Percentiles rank a stretch among this genome's conserved stretches.
phyloP scores from a whole-genome alignment of 176 grass and related monocot genomes.

The Thinopyrum elongatum region DNA sequence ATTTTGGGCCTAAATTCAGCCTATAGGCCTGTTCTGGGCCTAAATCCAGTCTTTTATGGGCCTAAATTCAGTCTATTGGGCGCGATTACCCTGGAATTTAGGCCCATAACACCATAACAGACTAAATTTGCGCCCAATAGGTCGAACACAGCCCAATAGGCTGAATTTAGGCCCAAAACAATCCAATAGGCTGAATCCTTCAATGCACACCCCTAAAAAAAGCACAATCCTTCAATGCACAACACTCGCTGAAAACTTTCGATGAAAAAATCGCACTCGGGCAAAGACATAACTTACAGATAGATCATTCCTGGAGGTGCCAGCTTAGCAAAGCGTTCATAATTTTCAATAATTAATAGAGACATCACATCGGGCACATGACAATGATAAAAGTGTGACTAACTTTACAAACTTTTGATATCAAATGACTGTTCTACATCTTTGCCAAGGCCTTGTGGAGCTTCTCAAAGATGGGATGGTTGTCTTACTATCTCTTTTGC shows the following conservation, averaged over 20 bases:
- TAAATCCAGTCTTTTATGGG: too few relatives aligned
- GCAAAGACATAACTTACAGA: neutral
- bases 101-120: too few relatives aligned
- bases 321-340: too few relatives aligned
- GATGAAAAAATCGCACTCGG: too few relatives aligned
- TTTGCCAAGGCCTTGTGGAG: slow-evolving; percentile 22
- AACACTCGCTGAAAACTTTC: neutral
- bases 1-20: too few relatives aligned
- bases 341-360: neutral
- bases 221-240: neutral
- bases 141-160: too few relatives aligned
- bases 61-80: too few relatives aligned
- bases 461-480: slow-evolving; percentile 50
- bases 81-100: too few relatives aligned
- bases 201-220: neutral
- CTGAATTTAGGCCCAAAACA: too few relatives aligned
- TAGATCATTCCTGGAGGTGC: neutral
- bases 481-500: slow-evolving; percentile 61
- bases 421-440: slow-evolving; percentile 2
- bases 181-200: too few relatives aligned
- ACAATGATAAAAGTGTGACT: neutral
- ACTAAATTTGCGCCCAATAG: too few relatives aligned
- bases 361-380: neutral
- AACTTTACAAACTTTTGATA: neutral
- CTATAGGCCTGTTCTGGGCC: too few relatives aligned